phyloP scores from a whole-genome alignment of 2,329 filamentous ascomycete genomes.

The Podosphaera leucotricha region DNA sequence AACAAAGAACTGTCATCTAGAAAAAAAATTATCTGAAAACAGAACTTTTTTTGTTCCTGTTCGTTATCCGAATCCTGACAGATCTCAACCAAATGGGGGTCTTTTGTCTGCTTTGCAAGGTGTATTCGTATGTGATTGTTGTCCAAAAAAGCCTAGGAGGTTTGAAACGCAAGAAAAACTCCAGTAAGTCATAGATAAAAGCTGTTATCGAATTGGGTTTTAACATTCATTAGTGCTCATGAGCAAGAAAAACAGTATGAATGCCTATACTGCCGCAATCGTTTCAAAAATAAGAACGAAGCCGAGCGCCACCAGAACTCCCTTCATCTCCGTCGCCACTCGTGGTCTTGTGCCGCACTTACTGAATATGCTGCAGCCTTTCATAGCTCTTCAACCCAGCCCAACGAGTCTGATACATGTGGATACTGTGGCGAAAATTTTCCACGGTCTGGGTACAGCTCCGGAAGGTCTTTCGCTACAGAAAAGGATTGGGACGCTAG shows the following conservation, averaged over 20 bases:
- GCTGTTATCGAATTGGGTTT: not conserved
- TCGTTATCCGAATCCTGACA: slow-evolving; percentile 20
- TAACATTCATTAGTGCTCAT: slow-evolving; percentile 38
- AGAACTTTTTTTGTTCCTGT: slow-evolving; percentile 17
- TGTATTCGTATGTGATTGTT: slow-evolving; percentile 68
- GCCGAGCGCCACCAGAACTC: slow-evolving; percentile 92
- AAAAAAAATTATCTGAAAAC: slow-evolving; percentile 17
- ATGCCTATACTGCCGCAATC: slow-evolving; percentile 75
- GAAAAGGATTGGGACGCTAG: slow-evolving; percentile 75
- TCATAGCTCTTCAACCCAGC: slow-evolving; percentile 48
- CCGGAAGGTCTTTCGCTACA: slow-evolving; percentile 29
- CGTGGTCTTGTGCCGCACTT: slow-evolving; percentile 88
- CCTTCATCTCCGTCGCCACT: slow-evolving; percentile 73
- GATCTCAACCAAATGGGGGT: slow-evolving; percentile 20
- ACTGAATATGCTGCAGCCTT: slow-evolving; percentile 60
- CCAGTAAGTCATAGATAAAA: slow-evolving; percentile 32
- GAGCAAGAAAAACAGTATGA: slow-evolving; percentile 93
- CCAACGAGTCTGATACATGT: slow-evolving; percentile 54
- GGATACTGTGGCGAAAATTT: slow-evolving; percentile 96
- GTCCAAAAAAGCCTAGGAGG: slow-evolving; percentile 90
- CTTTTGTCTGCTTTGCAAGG: slow-evolving; percentile 27
- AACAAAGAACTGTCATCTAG: slow-evolving; percentile 15
- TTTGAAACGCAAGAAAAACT: slow-evolving; percentile 71
- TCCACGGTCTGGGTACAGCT: slow-evolving; percentile 17
- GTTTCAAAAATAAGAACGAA: slow-evolving; percentile 98